Conservation (phyloP, 2,329 filamentous ascomycete species). For the Lachnellula occidentalis region DNA sequence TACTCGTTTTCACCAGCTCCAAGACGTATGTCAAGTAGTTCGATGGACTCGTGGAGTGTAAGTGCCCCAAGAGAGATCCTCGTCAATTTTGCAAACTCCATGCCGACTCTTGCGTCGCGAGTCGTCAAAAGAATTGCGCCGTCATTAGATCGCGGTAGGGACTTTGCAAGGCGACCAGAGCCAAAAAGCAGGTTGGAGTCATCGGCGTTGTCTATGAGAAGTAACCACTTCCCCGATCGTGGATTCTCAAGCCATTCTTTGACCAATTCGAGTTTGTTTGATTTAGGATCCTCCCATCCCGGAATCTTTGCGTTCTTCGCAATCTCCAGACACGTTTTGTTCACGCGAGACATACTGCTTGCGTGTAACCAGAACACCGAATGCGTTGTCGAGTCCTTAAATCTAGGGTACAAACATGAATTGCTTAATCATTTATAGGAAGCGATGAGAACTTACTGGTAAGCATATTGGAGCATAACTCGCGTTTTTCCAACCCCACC, state of each 20-base stretch:
- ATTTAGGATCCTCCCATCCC: slow-evolving; percentile 3
- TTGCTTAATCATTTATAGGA: too few species aligned
- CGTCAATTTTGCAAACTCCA: slow-evolving; percentile 1
- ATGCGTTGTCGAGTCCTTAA: slow-evolving; percentile 21
- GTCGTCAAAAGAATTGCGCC: slow-evolving; percentile 3
- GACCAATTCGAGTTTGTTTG: slow-evolving; percentile 9
- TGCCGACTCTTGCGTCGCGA: background rate
- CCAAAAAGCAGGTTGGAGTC: slow-evolving; percentile 31
- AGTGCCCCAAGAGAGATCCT: slow-evolving; percentile 1
- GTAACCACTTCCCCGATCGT: slow-evolving; percentile 31
- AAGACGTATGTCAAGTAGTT: slow-evolving; percentile 11
- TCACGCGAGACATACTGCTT: slow-evolving; percentile 13
- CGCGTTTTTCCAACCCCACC: slow-evolving; percentile 13
- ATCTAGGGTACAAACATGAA: slow-evolving; percentile 1
- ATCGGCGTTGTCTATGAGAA: slow-evolving; percentile 42
- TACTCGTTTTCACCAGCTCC: slow-evolving; percentile 2
- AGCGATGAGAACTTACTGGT: background rate
- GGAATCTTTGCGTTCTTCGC: slow-evolving; percentile 3
- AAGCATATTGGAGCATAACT: slow-evolving; percentile 10
- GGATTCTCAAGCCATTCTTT: slow-evolving; percentile 14
- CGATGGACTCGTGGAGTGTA: background rate
- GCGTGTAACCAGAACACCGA: slow-evolving; percentile 39
- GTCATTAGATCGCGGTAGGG: slow-evolving; percentile 3
- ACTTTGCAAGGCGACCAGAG: slow-evolving; percentile 3
- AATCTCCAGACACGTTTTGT: slow-evolving; percentile 6